A percentile compares a stretch with the other conserved stretches of the same genome.
These are phyloP conservation scores for Globisporangium uncinulatum DNA, from an alignment of 352 stramenopile species.

Conservation along the genomic window DNA sequence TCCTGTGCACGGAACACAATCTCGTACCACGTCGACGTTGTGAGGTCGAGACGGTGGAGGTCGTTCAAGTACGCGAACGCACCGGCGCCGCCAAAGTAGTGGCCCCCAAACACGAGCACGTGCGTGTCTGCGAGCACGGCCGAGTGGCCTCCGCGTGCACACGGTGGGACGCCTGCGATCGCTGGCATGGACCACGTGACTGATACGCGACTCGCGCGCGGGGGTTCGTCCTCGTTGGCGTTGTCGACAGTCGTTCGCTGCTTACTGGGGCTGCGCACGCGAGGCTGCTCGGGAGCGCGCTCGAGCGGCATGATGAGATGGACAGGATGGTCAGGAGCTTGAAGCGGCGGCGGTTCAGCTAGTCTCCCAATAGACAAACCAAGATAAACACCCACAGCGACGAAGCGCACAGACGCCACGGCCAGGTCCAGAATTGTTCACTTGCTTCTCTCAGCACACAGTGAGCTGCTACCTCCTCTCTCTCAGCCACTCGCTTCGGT, in stretches of 20 bases:
- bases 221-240: conserved; percentile 3
- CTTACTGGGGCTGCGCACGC: conserved; percentile 13
- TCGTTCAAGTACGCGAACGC: conserved; percentile 90
- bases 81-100: conserved; percentile 82
- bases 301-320: conserved; percentile 13
- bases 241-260: not conserved
- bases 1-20: conserved; percentile 44
- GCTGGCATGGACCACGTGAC: conserved; percentile 53
- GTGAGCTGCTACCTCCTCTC: too few species aligned
- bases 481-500: too few species aligned
- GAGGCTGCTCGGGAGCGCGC: conserved; percentile 8
- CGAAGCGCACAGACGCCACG: too few species aligned
- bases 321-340: too few species aligned
- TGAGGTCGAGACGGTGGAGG: conserved; percentile 81
- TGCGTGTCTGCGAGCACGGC: conserved; percentile 70
- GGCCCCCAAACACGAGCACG: conserved; percentile 86
- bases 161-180: conserved; percentile 49
- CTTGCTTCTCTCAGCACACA: too few species aligned
- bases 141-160: conserved; percentile 62
- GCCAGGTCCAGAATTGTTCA: too few species aligned
- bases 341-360: not conserved
- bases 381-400: too few species aligned
- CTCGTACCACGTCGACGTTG: conserved; percentile 69
- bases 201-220: conserved; percentile 36
- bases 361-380: too few species aligned